Evolutionary conservation across 345 rosid genomes (phyloP), one percentile per base, ranked within the genome.

Genomic region (Camelina neglecta): DNA sequence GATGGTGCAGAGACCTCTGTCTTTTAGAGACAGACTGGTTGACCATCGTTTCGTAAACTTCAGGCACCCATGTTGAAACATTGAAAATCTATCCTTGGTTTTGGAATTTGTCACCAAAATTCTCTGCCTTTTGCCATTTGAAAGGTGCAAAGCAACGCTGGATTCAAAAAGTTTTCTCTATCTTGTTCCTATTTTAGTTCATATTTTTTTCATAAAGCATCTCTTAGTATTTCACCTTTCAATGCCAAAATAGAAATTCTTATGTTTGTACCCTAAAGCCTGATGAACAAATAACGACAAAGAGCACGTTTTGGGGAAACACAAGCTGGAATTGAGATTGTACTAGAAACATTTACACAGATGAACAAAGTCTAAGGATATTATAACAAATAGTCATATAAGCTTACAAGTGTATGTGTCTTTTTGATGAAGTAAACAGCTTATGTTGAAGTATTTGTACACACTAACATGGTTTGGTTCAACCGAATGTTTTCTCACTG

Each of bases 401-500:
- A 70, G 75, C 66, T 16, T 47, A 71, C 61, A 64, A 56, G 80
- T 31, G 45, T 62, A n/a, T 73, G 62, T 42, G 33, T 69, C 29
- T 29, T 54, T 41, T 3, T 10, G 31, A 63, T 23, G 65, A 47
- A 75, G 42, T 16, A 9, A 55, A 69, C 10, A 69, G 67, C 60
- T 45, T 58, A 66, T 38, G 45, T 24, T 24, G n/a, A 57, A 58
- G 58, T 57, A 38, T 6, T 49, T 58, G 36, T 48, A 67, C 55
- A 49, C 55, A 49, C 39, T 10, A 65, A 56, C 71, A 59, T 59
- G 4, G 12, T 59, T 26, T 49, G 67, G 16, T 12, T 69, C 70
- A 69, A 36, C 80, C 75, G 0, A 76, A 76, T 35, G 80, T 63
- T 63, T 76, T 76, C 63, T 76, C 80, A 63, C 71, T 76, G 71